These are phyloP conservation scores for Diversispora epigaea DNA, from an alignment of 192 early-diverging fungal genomes.

Conservation along the genomic window DNA sequence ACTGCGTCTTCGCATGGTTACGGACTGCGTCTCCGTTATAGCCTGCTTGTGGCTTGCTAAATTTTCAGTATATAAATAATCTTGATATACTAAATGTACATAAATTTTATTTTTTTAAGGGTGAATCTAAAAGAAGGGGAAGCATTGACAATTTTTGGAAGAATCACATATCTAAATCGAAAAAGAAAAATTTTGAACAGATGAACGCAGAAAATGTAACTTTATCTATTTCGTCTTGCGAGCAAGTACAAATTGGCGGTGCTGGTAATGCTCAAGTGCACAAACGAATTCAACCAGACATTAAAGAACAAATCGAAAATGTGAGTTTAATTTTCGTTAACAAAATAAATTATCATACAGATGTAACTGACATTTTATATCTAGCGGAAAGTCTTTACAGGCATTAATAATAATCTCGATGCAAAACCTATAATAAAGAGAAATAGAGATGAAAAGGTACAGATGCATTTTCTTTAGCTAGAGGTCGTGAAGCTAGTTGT, in stretches of 20 bases:
- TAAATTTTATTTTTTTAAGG: constrained; percentile 16
- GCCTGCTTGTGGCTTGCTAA: constrained; percentile 27
- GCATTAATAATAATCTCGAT: constrained; percentile 12
- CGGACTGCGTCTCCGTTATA: constrained; percentile 19
- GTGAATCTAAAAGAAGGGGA: constrained; percentile 18
- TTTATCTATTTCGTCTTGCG: too few species aligned
- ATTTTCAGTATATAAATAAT: neutral
- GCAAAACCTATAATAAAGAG: constrained; percentile 12
- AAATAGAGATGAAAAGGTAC: constrained; percentile 8
- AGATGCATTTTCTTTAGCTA: constrained; percentile 9
- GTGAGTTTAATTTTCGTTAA: too few species aligned
- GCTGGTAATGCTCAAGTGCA: too few species aligned
- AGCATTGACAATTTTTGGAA: constrained; percentile 17
- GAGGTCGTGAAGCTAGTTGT: neutral
- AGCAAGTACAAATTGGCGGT: too few species aligned
- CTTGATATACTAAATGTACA: neutral
- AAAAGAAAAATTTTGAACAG: too few species aligned
- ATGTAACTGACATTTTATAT: neutral
- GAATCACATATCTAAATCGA: too few species aligned
- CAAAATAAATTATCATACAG: neutral
- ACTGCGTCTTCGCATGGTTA: constrained; percentile 29
- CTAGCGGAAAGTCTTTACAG: neutral
- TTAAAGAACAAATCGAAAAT: too few species aligned
- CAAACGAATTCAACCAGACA: too few species aligned
- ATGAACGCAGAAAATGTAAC: too few species aligned